Evolutionary conservation across 352 stramenopile species (phyloP).

Genomic region (Phytophthora kernoviae): DNA sequence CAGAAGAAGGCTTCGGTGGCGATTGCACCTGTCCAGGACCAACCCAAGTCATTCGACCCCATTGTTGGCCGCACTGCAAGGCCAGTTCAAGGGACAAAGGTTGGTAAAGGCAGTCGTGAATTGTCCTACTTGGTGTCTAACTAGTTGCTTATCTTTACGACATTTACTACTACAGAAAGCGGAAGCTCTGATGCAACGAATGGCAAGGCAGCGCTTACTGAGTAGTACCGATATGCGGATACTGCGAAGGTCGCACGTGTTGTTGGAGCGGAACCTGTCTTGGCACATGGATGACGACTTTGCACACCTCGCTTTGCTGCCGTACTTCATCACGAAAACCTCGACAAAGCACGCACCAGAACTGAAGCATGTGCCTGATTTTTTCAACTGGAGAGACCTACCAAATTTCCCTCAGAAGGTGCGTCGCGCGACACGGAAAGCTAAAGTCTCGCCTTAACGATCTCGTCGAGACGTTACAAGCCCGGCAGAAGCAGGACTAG

Average conservation of each 20-base stretch:
- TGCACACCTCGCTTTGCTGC: conserved; percentile 55
- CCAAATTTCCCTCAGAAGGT: conserved; percentile 47
- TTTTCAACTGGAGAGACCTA: conserved; percentile 52
- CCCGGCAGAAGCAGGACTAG: conserved; percentile 15
- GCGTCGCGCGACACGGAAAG: conserved; percentile 4
- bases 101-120: conserved; percentile 7
- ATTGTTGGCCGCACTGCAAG: conserved; percentile 46
- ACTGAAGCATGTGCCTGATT: conserved; percentile 49
- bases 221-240: conserved; percentile 51
- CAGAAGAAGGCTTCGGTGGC: conserved; percentile 24
- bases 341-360: conserved; percentile 36
- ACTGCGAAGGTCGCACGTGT: conserved; percentile 53
- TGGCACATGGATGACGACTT: conserved; percentile 65
- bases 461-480: conserved; percentile 42
- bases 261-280: conserved; percentile 65
- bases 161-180: conserved; percentile 42
- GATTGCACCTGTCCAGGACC: background rate
- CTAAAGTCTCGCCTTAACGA: conserved; percentile 34
- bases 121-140: background rate
- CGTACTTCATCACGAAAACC: conserved; percentile 56
- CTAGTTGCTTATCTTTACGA: background rate
- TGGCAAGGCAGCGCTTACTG: conserved; percentile 57
- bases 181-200: conserved; percentile 63
- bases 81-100: conserved; percentile 45
- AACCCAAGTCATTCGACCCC: conserved; percentile 47